Base-by-base conservation (phyloP, 2,329 filamentous ascomycete species). In the Penicillium sp. region DNA sequence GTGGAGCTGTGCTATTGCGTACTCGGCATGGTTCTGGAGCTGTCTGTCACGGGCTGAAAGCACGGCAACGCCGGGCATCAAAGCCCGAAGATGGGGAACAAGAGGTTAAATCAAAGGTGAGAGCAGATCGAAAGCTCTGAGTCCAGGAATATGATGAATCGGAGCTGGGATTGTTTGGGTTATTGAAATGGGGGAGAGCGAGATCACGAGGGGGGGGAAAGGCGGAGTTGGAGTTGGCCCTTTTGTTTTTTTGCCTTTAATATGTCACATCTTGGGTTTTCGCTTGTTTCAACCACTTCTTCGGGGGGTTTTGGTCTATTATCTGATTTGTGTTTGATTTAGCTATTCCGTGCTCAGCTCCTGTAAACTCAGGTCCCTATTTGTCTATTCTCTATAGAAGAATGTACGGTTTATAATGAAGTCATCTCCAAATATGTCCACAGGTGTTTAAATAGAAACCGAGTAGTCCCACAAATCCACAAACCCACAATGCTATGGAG, bases 11-110 rank as follows among this genome's bases (percentile, higher is more conserved):
- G 29, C 13, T 29, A 27, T 27, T 44, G 50, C 38, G 54, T 65
- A 75, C 73, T 72, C 55, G 73, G 70, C 73, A 73, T 73, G 60
- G 48, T 69, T 65, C 40, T 63, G 52, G 49, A 67, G 64, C 62
- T 65, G 52, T 49, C 44, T 66, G 55, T 57, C 55, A 63, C 56
- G 58, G 57, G 57, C 52, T 54, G 54, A 56, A 50, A 62, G 62
- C 58, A 60, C 59, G 54, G 65, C 63, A 61, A 57, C 60, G 62
- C 60, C 63, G 64, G 64, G 63, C 68, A 65, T 71, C 57, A 60
- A 68, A 59, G 58, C 59, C 59, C 61, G 29, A 50, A 46, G 50
- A 44, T 47, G 37, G 45, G 54, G 56, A 45, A 39, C 55, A 47
- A 51, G 52, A 54, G 44, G 47, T 27, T 35, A 46, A 55, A 44